Evolutionary conservation across 495 filamentous ascomycete genomes (phyloP).

Genomic region (Neurospora sp.): DNA sequence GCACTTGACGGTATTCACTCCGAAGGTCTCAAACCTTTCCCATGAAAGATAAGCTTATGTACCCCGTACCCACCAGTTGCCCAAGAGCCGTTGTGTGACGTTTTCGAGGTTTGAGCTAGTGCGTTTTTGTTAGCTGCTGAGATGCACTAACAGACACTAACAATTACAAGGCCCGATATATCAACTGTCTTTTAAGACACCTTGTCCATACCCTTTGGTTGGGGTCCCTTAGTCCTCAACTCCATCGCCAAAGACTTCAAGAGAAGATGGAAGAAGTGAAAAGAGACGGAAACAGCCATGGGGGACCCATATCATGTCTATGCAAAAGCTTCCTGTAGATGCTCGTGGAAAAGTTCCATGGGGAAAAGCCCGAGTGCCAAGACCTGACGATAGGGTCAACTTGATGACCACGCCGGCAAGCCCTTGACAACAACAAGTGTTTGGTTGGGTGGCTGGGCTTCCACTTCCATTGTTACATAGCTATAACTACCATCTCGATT

Average conservation of each 20-base stretch:
- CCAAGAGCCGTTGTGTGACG: background rate
- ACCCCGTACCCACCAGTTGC: background rate
- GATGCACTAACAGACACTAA: background rate
- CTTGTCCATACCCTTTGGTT: background rate
- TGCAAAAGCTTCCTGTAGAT: background rate
- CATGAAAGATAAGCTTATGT: background rate
- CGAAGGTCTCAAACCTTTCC: background rate
- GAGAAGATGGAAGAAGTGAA: background rate
- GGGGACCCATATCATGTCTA: background rate
- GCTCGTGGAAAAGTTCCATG: background rate
- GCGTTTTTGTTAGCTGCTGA: background rate
- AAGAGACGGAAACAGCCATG: background rate
- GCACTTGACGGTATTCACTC: background rate
- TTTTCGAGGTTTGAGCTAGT: background rate
- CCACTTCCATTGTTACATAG: background rate
- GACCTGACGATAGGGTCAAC: background rate
- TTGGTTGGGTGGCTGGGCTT: background rate
- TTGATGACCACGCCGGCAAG: background rate
- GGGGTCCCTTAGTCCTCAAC: background rate
- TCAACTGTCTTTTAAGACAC: background rate
- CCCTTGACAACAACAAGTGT: background rate
- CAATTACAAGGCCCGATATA: background rate
- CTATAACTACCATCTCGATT: background rate
- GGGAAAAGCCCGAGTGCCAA: background rate
- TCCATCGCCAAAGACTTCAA: background rate